Conservation (phyloP, 176 grass and related monocot species). For the Oryza nivara region DNA sequence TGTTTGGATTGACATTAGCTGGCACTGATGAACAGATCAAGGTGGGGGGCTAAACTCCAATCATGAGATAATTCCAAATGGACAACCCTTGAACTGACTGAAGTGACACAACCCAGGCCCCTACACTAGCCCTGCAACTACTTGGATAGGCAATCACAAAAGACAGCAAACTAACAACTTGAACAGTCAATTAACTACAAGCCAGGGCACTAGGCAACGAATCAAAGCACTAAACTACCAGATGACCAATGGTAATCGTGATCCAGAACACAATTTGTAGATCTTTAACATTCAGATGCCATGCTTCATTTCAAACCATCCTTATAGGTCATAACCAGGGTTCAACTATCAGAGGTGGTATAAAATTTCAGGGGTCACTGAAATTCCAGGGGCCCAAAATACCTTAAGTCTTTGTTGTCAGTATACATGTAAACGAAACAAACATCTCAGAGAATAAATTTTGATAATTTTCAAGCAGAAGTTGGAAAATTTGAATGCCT, state of each 20-base stretch:
- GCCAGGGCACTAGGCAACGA: conserved; percentile 20
- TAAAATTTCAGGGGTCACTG: not conserved
- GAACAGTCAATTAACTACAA: not conserved
- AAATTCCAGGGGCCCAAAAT: not conserved
- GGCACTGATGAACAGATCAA: conserved; percentile 11
- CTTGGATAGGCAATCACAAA: conserved; percentile 19
- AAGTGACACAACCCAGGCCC: conserved; percentile 27
- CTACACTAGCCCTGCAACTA: conserved; percentile 35
- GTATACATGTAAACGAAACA: not conserved
- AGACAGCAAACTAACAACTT: conserved; percentile 23
- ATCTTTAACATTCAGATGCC: conserved; percentile 8
- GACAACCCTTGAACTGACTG: conserved; percentile 37
- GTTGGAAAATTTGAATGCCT: not conserved
- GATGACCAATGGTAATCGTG: conserved; percentile 3
- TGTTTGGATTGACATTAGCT: conserved; percentile 6
- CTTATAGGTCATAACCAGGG: not conserved
- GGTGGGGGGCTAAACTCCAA: conserved; percentile 13
- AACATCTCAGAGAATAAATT: not conserved
- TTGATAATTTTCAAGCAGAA: not conserved
- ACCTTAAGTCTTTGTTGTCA: not conserved
- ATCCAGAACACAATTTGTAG: not conserved
- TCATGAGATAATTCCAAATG: conserved; percentile 27
- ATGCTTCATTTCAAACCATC: not conserved
- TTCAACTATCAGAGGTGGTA: not conserved
- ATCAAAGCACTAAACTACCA: not conserved